These are phyloP conservation scores for Lumnitzera littorea DNA, from an alignment of 345 rosid species.

Conservation along the genomic window DNA sequence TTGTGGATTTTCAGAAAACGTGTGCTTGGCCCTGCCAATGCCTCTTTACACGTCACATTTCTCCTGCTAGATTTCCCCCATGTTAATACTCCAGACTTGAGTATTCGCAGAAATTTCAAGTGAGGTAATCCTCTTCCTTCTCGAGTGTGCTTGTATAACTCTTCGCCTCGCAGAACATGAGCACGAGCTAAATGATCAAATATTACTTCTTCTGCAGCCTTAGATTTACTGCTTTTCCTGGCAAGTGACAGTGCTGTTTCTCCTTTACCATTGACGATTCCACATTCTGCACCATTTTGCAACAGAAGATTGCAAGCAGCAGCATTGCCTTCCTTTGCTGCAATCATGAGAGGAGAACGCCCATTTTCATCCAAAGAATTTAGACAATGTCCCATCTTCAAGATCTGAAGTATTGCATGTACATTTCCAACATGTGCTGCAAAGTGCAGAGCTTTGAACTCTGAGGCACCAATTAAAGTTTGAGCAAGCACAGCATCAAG, in stretches of 20 bases:
- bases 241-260: conserved; percentile 22
- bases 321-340: conserved; percentile 24
- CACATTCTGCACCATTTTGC: conserved; percentile 19
- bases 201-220: conserved; percentile 22
- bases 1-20: conserved; percentile 19
- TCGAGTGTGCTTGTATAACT: conserved; percentile 24
- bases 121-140: conserved; percentile 27
- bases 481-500: conserved; percentile 18
- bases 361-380: conserved; percentile 18
- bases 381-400: conserved; percentile 13
- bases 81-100: conserved; percentile 16
- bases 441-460: conserved; percentile 22
- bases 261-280: conserved; percentile 8
- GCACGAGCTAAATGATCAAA: conserved; percentile 19
- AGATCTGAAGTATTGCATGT: conserved; percentile 15
- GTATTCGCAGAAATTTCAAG: conserved; percentile 16
- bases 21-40: conserved; percentile 19
- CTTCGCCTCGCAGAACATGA: conserved; percentile 23
- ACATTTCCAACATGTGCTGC: conserved; percentile 20
- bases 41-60: conserved; percentile 24
- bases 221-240: conserved; percentile 17
- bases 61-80: conserved; percentile 27
- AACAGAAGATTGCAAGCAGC: conserved; percentile 24
- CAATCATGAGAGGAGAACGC: conserved; percentile 25
- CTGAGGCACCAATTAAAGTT: conserved; percentile 13